Base-by-base conservation (phyloP, 805 yeast genomes). In the Pichia manshurica region DNA sequence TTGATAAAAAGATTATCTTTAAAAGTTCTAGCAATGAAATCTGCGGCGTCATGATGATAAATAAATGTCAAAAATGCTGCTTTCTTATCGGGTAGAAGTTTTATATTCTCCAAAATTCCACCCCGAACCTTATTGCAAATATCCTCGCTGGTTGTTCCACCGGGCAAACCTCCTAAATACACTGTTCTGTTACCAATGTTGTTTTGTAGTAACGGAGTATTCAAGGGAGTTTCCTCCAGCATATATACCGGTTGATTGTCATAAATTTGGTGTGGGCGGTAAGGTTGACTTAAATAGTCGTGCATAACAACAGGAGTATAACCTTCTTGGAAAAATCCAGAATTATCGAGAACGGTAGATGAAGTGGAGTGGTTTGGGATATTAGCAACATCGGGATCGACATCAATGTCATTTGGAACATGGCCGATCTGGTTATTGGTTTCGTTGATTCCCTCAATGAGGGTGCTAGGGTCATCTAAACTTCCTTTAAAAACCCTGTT, bases 81-180 rank as follows among this genome's bases (percentile, higher is more conserved):
- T 44, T 71, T 74, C 56, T 74, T 79, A 4, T 73, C 76, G 3
- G 74, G 73, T 1, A 61, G 66, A 47, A 67, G 65, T 50, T 74
- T 79, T 41, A 85, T 72, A 9, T 67, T 63, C 58, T 85, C 89
- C 37, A 85, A 69, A 17, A 80, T 65, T n/a, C 95, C 95, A 37
- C 91, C 91, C 56, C 90, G 72, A 25, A 84, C 81, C 39, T 77
- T 79, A 59, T 85, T 85, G 56, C 90, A 85, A 40, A 85, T 74
- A 56, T 85, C 90, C 60, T 84, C 91, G 2, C 77, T 74, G 5
- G 81, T 75, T 1, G 88, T 78, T 43, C 74, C 71, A 8, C 81
- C 77, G 51, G 81, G 83, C 42, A 85, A 67, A 53, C 81, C 81
- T 5, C 87, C 86, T 39, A 85, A 67, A 58, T 79, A 84, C 16